phyloP scores from a whole-genome alignment of 495 filamentous ascomycete genomes.

The Aspergillus asperescens region DNA sequence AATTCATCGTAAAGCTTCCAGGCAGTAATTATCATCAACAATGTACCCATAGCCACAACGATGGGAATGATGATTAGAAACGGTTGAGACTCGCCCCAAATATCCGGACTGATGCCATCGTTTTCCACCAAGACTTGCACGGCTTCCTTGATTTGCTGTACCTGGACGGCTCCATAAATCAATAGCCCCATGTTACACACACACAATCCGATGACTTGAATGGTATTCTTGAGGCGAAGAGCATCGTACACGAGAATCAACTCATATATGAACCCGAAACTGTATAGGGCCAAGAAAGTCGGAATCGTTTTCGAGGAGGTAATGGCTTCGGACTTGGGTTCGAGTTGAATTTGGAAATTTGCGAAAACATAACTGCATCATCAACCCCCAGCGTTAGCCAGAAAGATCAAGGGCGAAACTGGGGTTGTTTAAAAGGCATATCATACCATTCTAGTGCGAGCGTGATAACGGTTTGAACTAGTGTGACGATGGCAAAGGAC shows the following conservation, averaged over 20 bases:
- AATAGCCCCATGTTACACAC: constrained; percentile 85
- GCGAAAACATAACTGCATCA: constrained; percentile 42
- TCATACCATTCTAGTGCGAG: constrained; percentile 83
- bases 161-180: constrained; percentile 87
- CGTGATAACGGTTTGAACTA: constrained; percentile 70
- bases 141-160: constrained; percentile 76
- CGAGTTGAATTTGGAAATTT: constrained; percentile 66
- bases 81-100: constrained; percentile 65
- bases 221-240: constrained; percentile 90
- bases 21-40: constrained; percentile 68
- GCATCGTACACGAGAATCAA: constrained; percentile 88
- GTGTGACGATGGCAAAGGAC: constrained; percentile 68
- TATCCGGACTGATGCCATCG: constrained; percentile 32
- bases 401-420: background rate
- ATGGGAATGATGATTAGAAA: constrained; percentile 81
- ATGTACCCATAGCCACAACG: constrained; percentile 69
- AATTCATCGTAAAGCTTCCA: constrained; percentile 98
- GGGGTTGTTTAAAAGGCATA: background rate
- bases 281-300: constrained; percentile 92
- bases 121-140: constrained; percentile 43
- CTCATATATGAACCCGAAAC: constrained; percentile 93
- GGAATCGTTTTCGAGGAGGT: constrained; percentile 63
- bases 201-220: constrained; percentile 95
- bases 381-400: constrained; percentile 15
- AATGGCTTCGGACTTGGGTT: constrained; percentile 24